Base-by-base conservation (phyloP, 2,329 filamentous ascomycete genomes). In the Epichloe scottii region DNA sequence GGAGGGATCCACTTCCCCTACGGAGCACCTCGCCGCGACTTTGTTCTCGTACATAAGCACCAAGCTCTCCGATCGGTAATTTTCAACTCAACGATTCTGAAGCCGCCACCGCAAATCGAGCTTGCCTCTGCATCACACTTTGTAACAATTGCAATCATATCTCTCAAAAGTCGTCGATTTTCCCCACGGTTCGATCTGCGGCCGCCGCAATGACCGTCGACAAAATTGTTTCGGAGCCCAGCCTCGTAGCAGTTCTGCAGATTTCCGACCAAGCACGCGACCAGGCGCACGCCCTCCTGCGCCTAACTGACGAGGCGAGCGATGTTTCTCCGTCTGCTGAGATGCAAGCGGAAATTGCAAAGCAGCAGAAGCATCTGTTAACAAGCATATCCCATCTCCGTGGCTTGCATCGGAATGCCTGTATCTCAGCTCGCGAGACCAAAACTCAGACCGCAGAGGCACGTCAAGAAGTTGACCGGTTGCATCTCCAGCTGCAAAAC, bases 401-500 rank as follows among this genome's bases (percentile, higher is more conserved):
- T 51, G 86, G 86, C 12, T 75, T 93, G 30, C 91, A 96, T 65
- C 83, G 93, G 30, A 78, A 85, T 56, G 89, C 89, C 10, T 82
- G 90, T 57, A 78, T 95, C 59, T 77, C 81, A 33, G 87, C 89
- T 33, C 82, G 93, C 57, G 82, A 89, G 58, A 95, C 90, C 14
- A 97, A 97, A 66, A 76, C 85, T 49, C 75, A 81, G 59, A 97
- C 93, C 0, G 85, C 88, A 33, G 89, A 95, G 66, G 87, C 86
- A 46, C 82, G 90, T 46, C 87, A 91, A 60, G 89, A 95, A 68
- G 89, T 97, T 56, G 93, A 98, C 65, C 81, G 84, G 47, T 75
- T 98, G 54, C 90, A 97, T 64, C 76, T 98, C 38, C 87, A 95
- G 63, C 76, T 98, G 51, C 91, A 97, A 68, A 98, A 98, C 63